phyloP scores from a whole-genome alignment of 305 asterid species.

The Fraxinus dipetala region DNA sequence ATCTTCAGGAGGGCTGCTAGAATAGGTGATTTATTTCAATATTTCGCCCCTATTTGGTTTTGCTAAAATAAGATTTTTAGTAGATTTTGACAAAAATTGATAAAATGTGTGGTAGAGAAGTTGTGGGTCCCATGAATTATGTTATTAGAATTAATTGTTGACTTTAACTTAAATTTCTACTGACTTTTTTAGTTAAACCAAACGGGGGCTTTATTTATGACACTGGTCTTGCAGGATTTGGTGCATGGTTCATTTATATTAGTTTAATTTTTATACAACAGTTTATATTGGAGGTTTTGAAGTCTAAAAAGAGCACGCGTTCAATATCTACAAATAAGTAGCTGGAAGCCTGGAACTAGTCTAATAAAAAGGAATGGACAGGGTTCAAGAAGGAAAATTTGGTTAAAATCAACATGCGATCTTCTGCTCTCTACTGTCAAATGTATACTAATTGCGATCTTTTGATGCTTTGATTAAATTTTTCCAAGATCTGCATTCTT shows the following conservation, averaged over 20 bases:
- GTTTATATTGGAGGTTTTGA: not conserved
- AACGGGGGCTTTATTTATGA: not conserved
- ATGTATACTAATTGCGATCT: not conserved
- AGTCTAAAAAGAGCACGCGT: not conserved
- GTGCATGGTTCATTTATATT: not conserved
- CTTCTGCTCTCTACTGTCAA: not conserved
- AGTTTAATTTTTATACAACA: not conserved
- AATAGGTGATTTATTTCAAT: too few relatives aligned
- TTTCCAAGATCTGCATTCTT: not conserved
- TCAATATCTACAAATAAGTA: not conserved
- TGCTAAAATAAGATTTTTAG: too few relatives aligned
- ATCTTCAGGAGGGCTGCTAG: constrained; percentile 48
- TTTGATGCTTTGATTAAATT: not conserved
- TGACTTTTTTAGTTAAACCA: too few relatives aligned
- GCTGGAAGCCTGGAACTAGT: constrained; percentile 16
- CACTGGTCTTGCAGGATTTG: constrained; percentile 1
- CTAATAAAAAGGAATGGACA: not conserved
- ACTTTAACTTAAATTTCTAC: too few relatives aligned
- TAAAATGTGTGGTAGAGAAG: too few relatives aligned
- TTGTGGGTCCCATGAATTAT: too few relatives aligned
- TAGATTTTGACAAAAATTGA: too few relatives aligned
- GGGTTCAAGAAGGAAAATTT: not conserved
- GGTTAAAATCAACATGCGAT: not conserved
- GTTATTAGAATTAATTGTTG: too few relatives aligned
- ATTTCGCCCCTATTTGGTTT: too few relatives aligned